A percentile compares a stretch with the other conserved stretches of the same genome.
These are phyloP conservation scores for Nakazawaea anatomiae DNA, from an alignment of 805 yeast species.

Conservation along the genomic window DNA sequence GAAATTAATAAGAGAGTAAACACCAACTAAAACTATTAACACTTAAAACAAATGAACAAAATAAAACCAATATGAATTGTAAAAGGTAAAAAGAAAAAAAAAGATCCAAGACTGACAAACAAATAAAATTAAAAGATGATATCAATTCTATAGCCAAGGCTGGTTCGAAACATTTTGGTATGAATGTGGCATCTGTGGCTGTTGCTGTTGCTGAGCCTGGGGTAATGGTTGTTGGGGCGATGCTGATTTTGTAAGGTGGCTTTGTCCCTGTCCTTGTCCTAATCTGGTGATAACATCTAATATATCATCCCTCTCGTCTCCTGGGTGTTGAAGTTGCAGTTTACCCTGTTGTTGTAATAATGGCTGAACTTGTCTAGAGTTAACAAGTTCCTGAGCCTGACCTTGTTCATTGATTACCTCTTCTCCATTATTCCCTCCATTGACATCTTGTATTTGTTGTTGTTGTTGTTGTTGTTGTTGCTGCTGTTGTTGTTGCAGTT, in stretches of 20 bases:
- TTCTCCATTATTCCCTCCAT: conserved; percentile 10
- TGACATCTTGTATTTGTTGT: conserved; percentile 13
- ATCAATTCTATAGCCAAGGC: conserved; percentile 8
- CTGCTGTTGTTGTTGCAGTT: no score
- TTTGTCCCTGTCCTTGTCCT: conserved; percentile 12
- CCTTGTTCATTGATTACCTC: neutral
- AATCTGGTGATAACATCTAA: conserved; percentile 12
- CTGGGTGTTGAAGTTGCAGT: conserved; percentile 22
- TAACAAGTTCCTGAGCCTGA: neutral
- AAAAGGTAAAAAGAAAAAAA: neutral
- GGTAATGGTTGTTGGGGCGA: conserved; percentile 7
- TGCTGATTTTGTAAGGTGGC: conserved; percentile 3
- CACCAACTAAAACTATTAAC: neutral
- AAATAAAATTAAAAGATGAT: neutral
- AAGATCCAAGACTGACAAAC: neutral
- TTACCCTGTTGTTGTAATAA: conserved; percentile 16
- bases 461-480: conserved; percentile 19
- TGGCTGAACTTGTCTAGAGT: conserved; percentile 13
- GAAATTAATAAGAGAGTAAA: neutral
- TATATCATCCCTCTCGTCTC: conserved; percentile 17
- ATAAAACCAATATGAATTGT: neutral
- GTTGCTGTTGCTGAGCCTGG: conserved; percentile 11
- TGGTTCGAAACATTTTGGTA: conserved; percentile 5
- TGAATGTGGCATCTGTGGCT: conserved; percentile 2
- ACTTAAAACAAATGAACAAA: neutral